These are phyloP conservation scores for carrot (Daucus carota) DNA, from an alignment of 129 eudicot species.

Conservation along the genomic window DNA sequence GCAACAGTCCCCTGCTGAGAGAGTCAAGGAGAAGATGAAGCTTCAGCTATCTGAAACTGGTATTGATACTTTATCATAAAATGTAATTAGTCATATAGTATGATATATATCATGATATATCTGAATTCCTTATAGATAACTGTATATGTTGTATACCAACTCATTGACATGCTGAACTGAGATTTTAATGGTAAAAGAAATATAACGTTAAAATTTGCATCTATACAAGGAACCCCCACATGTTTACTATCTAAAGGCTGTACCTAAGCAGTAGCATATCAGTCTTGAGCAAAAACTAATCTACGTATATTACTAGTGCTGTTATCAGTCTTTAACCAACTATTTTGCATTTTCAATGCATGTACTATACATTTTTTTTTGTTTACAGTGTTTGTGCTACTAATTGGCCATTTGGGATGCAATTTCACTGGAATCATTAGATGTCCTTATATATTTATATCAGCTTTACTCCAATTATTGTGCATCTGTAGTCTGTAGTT, in stretches of 20 bases:
- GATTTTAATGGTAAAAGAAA: background rate
- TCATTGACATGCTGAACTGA: background rate
- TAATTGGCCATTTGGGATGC: background rate
- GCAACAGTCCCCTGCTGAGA: slow-evolving; percentile 73
- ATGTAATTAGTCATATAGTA: background rate
- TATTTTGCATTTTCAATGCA: background rate
- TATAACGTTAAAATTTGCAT: background rate
- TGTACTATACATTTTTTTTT: background rate
- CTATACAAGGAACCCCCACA: background rate
- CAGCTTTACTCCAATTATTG: background rate
- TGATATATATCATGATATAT: background rate
- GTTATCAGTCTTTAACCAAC: background rate
- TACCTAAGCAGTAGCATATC: background rate
- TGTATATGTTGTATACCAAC: background rate
- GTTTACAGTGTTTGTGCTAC: background rate
- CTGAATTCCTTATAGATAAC: background rate
- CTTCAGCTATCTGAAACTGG: slow-evolving; percentile 88
- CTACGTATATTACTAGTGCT: background rate
- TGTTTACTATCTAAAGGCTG: background rate
- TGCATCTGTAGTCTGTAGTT: background rate
- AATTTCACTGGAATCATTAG: background rate
- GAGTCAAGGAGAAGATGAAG: slow-evolving; percentile 95
- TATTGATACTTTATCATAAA: slow-evolving; percentile 13
- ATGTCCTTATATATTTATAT: background rate
- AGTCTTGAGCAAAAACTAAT: background rate